Conservation (phyloP, 73 alveolate species). For the Paramecium primaurelia region DNA sequence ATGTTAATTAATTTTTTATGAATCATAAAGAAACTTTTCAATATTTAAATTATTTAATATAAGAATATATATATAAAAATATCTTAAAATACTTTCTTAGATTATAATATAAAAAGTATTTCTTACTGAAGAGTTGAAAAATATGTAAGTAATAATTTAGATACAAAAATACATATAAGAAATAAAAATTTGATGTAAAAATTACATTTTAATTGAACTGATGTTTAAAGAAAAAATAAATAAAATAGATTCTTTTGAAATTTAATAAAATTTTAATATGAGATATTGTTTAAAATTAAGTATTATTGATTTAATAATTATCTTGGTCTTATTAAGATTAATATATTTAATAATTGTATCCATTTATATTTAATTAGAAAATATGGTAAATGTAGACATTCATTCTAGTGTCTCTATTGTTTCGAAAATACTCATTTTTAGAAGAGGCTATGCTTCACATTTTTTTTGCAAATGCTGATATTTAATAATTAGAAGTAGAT, state of each 20-base stretch:
- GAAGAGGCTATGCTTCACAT: conserved; percentile 54
- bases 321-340: conserved; percentile 40
- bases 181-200: background rate
- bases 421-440: conserved; percentile 48
- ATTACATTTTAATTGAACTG: background rate
- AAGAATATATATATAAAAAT: no score
- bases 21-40: no score
- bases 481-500: conserved; percentile 48
- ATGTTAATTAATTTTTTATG: background rate
- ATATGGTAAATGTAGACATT: conserved; percentile 43
- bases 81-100: no score
- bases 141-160: background rate
- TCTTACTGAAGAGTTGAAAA: no score
- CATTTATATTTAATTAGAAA: background rate
- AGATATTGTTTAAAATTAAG: background rate
- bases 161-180: background rate
- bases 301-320: background rate
- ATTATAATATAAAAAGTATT: no score
- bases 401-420: conserved; percentile 40
- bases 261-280: background rate
- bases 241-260: background rate
- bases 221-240: background rate
- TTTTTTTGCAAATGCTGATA: conserved; percentile 54
- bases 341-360: conserved; percentile 17
- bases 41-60: no score